Base-by-base conservation (phyloP, 2,329 filamentous ascomycete species). In the Davidsoniella virescens region DNA sequence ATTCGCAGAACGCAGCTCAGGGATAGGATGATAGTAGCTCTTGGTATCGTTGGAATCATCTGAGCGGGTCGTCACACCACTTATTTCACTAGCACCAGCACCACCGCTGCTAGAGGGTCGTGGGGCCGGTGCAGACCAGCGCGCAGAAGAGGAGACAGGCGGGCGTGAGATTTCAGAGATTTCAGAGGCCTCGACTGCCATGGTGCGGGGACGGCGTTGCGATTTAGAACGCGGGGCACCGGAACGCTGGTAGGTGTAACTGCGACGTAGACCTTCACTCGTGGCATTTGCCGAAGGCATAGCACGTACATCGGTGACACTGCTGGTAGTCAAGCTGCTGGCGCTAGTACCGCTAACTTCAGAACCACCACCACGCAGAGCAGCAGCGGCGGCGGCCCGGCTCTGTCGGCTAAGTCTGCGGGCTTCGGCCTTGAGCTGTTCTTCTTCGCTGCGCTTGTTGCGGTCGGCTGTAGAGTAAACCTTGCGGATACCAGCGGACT, bases 401-500 rank as follows among this genome's bases (percentile, higher is more conserved):
- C 70, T 70, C 56, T 74, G 71, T 49, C 76, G 72, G 49, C 72
- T 69, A n/a, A 76, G 63, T 38, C 69, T 68, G 17, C 69, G 65
- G 0, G 75, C 75, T 62, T 80, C 78, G 44, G 70, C 67, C 36
- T 73, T 70, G 55, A 76, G 65, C 16, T 70, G 69, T 57, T 79
- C 73, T 26, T 67, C 59, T 60, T 77, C 75, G 38, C 72, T 69
- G 46, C 63, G 61, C 23, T 65, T 68, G 47, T 65, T 73, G 57
- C 72, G 71, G 62, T 77, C 73, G 8, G 74, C 71, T 1, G 70
- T 72, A 38, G 73, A 77, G 65, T 79, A 78, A 29, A 79, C 75
- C 64, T 79, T 78, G 55, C 75, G 68, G 57, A 79, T 79, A 47
- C 72, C 71, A 43, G 62, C 65, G n/a, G 50, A 52, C 53, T 52